phyloP scores from a whole-genome alignment of 306 rosid genomes.

The Ziziphus jujuba region DNA sequence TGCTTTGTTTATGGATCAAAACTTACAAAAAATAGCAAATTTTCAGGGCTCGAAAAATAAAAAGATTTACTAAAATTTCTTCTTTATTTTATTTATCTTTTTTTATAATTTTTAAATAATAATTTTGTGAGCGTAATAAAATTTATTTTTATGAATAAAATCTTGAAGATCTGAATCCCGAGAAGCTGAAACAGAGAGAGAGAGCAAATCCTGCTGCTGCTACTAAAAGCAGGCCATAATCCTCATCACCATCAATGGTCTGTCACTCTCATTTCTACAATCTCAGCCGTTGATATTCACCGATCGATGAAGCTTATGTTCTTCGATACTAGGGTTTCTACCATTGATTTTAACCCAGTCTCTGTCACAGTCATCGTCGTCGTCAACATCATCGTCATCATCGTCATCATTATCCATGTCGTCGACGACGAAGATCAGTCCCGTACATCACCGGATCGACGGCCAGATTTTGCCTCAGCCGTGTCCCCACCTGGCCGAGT shows the following conservation, averaged over 20 bases:
- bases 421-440: conserved; percentile 55
- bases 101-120: too few relatives aligned
- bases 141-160: too few relatives aligned
- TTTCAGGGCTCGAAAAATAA: too few relatives aligned
- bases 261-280: conserved; percentile 34
- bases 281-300: conserved; percentile 59
- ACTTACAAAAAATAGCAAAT: too few relatives aligned
- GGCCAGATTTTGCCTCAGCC: conserved; percentile 58
- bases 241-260: conserved; percentile 38
- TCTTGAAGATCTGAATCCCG: too few relatives aligned
- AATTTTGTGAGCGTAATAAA: too few relatives aligned
- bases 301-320: conserved; percentile 43
- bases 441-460: conserved; percentile 36
- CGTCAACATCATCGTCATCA: conserved; percentile 31
- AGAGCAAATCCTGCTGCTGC: neutral
- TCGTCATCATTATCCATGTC: conserved; percentile 53
- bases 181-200: neutral
- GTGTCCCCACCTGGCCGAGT: conserved; percentile 75
- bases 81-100: too few relatives aligned
- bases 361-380: conserved; percentile 29
- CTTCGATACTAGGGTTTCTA: conserved; percentile 47
- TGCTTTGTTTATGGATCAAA: too few relatives aligned
- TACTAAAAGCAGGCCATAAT: neutral
- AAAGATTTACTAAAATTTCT: too few relatives aligned
- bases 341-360: conserved; percentile 30